phyloP scores from a whole-genome alignment of 345 rosid genomes.

The thale cress (Arabidopsis thaliana) region DNA sequence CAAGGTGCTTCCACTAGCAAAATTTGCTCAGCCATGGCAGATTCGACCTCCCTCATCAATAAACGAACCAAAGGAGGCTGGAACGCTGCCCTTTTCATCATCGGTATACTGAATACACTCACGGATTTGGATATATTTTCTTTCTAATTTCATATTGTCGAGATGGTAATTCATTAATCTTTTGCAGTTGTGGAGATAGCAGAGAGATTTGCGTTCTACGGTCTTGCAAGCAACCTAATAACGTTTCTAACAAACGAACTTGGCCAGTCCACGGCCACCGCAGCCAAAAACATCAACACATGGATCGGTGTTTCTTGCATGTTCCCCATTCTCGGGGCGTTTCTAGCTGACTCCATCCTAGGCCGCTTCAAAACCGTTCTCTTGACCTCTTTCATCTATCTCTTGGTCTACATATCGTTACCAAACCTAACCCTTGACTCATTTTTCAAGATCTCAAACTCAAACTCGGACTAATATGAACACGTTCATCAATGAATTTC shows the following conservation, averaged over 20 bases:
- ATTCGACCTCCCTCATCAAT: constrained; percentile 16
- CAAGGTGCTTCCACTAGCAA: constrained; percentile 12
- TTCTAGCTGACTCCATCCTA: constrained; percentile 77
- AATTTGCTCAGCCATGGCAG: constrained; percentile 34
- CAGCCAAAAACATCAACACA: constrained; percentile 71
- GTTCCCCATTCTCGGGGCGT: constrained; percentile 78
- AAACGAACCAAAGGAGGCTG: constrained; percentile 67
- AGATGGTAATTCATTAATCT: neutral
- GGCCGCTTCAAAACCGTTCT: constrained; percentile 93
- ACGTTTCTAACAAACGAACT: constrained; percentile 72
- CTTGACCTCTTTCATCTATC: constrained; percentile 60
- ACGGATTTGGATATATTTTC: constrained; percentile 5
- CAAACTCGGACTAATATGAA: neutral
- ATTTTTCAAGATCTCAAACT: neutral
- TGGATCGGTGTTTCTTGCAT: constrained; percentile 84
- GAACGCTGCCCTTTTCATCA: constrained; percentile 86
- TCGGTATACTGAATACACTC: constrained; percentile 46
- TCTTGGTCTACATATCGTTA: constrained; percentile 48
- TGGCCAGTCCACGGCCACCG: constrained; percentile 56
- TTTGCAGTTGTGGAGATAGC: constrained; percentile 78
- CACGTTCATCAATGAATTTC: neutral
- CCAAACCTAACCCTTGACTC: neutral
- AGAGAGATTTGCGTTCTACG: constrained; percentile 81
- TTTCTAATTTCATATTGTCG: neutral
- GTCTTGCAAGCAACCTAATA: constrained; percentile 77